Evolutionary conservation across 2,329 filamentous ascomycete genomes (phyloP).

Genomic region (Myriosclerotinia duriaeana): DNA sequence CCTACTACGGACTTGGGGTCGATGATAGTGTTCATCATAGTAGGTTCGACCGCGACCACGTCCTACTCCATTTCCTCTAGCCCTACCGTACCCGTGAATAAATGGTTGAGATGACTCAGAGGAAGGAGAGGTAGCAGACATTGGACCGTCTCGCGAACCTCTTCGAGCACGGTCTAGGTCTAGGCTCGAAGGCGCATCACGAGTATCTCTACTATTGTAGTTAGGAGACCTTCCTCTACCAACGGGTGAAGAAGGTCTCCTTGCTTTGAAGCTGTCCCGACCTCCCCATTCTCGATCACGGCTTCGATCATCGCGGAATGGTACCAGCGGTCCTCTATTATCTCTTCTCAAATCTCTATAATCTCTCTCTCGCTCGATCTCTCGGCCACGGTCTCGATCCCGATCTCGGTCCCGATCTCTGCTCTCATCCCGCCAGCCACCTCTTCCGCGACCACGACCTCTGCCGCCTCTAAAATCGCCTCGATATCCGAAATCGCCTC

Average conservation of each 20-base stretch:
- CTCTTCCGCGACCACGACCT: conserved; percentile 44
- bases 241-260: conserved; percentile 62
- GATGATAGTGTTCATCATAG: conserved; percentile 58
- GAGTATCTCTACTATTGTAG: conserved; percentile 53
- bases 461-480: conserved; percentile 54
- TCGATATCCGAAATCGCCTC: conserved; percentile 54
- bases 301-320: conserved; percentile 24
- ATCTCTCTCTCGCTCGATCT: conserved; percentile 51
- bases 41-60: conserved; percentile 51
- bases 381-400: conserved; percentile 56
- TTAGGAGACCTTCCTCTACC: conserved; percentile 64
- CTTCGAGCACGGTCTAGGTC: conserved; percentile 67
- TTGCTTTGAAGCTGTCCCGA: conserved; percentile 49
- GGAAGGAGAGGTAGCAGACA: conserved; percentile 68
- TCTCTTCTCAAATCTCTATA: conserved; percentile 42
- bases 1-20: conserved; percentile 36
- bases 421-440: conserved; percentile 53
- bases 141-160: conserved; percentile 70
- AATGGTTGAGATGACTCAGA: conserved; percentile 57
- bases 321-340: conserved; percentile 13
- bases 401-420: conserved; percentile 60
- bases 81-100: conserved; percentile 50
- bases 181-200: conserved; percentile 58
- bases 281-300: conserved; percentile 32
- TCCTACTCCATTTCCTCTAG: conserved; percentile 48